Percentiles rank a stretch among this genome's conserved stretches.
phyloP scores from a whole-genome alignment of 2,329 filamentous ascomycete genomes.

The Colletotrichum sp. region DNA sequence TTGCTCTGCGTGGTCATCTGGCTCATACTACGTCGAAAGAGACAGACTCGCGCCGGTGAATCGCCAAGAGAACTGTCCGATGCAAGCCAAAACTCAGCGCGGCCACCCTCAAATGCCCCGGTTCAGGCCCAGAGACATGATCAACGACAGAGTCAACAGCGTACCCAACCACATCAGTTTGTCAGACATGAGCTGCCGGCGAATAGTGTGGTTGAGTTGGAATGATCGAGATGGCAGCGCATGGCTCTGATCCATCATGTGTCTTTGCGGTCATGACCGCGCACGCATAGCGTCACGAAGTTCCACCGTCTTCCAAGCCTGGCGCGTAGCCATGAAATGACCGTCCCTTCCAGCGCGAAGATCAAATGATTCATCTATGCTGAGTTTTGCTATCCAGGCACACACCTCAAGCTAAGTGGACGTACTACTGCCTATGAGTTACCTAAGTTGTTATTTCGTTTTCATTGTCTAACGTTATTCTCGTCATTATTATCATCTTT shows the following conservation, averaged over 20 bases:
- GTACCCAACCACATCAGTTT: background rate
- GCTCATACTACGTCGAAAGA: background rate
- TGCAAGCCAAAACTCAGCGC: background rate
- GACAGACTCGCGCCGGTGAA: background rate
- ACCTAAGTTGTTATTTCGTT: background rate
- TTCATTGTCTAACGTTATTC: background rate
- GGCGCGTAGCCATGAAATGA: too few relatives aligned
- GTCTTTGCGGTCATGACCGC: background rate
- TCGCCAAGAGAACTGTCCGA: background rate
- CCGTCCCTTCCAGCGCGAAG: background rate
- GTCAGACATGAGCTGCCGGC: background rate
- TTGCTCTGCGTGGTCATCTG: background rate
- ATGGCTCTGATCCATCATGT: background rate
- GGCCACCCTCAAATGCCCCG: background rate
- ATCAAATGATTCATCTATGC: background rate
- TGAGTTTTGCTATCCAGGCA: background rate
- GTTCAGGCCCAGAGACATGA: fast-evolving
- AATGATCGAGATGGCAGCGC: background rate
- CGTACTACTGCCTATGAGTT: background rate
- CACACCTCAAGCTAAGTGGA: background rate
- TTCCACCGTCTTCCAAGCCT: background rate
- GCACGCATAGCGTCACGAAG: background rate
- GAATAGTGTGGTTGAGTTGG: background rate
- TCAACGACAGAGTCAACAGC: background rate
- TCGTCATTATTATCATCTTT: background rate